phyloP scores from a whole-genome alignment of 768 basidiomycete species.

The Lactarius psammicola region DNA sequence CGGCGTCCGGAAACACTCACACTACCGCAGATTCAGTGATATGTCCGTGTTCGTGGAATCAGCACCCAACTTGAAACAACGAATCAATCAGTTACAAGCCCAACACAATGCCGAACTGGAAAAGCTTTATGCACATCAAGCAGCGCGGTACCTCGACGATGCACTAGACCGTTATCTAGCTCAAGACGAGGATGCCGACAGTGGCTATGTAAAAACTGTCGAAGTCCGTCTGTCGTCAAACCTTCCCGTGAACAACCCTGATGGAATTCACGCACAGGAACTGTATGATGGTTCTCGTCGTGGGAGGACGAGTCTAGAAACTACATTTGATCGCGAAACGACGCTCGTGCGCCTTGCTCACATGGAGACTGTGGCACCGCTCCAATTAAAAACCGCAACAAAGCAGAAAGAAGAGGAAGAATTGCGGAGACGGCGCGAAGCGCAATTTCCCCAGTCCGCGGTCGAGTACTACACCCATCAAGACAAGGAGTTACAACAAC shows the following conservation, averaged over 20 bases:
- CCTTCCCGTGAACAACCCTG: neutral
- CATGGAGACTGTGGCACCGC: slow-evolving; percentile 15
- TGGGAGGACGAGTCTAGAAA: slow-evolving; percentile 14
- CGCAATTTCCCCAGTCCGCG: slow-evolving; percentile 21
- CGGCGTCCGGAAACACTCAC: slow-evolving; percentile 6
- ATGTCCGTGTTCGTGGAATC: slow-evolving; percentile 32
- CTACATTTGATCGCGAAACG: slow-evolving; percentile 18
- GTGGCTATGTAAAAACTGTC: slow-evolving; percentile 2
- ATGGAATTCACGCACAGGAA: neutral
- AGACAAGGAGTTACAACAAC: slow-evolving; percentile 26
- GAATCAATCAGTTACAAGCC: slow-evolving; percentile 35
- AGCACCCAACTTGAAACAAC: slow-evolving; percentile 31
- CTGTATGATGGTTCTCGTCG: slow-evolving; percentile 12
- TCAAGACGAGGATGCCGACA: slow-evolving; percentile 23
- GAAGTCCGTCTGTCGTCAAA: slow-evolving; percentile 17
- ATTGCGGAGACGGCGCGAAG: slow-evolving; percentile 23
- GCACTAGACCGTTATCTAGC: slow-evolving; percentile 33
- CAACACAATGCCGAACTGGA: slow-evolving; percentile 37
- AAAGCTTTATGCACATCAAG: slow-evolving; percentile 35
- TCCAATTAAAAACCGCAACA: slow-evolving; percentile 4
- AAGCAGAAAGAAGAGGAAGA: slow-evolving; percentile 22
- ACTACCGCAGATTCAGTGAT: slow-evolving; percentile 11
- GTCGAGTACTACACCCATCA: slow-evolving; percentile 21
- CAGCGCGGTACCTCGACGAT: slow-evolving; percentile 36
- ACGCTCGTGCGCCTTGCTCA: slow-evolving; percentile 21